These are phyloP conservation scores for Penicillium sp. DNA, from an alignment of 2,329 filamentous ascomycete species.

Conservation along the genomic window DNA sequence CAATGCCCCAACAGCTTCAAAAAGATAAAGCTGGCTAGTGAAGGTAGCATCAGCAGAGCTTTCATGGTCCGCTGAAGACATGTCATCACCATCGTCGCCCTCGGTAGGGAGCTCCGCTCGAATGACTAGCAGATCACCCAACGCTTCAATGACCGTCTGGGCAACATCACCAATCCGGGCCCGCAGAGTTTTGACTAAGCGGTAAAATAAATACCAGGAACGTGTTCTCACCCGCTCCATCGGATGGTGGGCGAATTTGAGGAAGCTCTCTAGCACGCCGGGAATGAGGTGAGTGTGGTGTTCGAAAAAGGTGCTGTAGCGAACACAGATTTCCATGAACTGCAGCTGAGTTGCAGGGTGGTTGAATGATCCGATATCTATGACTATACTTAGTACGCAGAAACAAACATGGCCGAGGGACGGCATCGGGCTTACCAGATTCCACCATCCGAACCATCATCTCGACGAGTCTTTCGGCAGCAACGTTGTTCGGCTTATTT, in stretches of 20 bases:
- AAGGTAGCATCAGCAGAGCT: conserved; percentile 88
- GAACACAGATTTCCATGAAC: conserved; percentile 97
- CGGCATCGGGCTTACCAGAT: conserved; percentile 59
- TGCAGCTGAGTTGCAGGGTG: conserved; percentile 91
- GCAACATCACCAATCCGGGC: conserved; percentile 82
- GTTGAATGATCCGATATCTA: conserved; percentile 77
- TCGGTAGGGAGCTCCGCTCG: conserved; percentile 81
- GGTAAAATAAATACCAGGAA: conserved; percentile 96
- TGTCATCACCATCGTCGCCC: conserved; percentile 76
- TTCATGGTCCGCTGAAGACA: conserved; percentile 90
- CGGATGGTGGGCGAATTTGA: conserved; percentile 81
- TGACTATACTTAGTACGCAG: conserved; percentile 15
- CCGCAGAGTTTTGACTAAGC: conserved; percentile 83
- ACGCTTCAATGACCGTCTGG: conserved; percentile 84
- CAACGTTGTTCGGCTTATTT: conserved; percentile 72
- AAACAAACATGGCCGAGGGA: background rate
- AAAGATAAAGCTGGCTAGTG: conserved; percentile 85
- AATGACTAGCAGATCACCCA: conserved; percentile 82
- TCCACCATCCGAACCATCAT: conserved; percentile 98
- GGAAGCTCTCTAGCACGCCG: conserved; percentile 84
- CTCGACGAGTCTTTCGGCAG: conserved; percentile 74
- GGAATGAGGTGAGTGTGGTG: conserved; percentile 76
- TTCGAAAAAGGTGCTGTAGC: conserved; percentile 91
- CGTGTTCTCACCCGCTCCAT: conserved; percentile 82
- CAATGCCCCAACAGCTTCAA: conserved; percentile 90